A percentile compares a stretch with the other conserved stretches of the same genome.
Evolutionary conservation across 2,329 filamentous ascomycete species (phyloP).

Genomic region (Fusarium palustre): DNA sequence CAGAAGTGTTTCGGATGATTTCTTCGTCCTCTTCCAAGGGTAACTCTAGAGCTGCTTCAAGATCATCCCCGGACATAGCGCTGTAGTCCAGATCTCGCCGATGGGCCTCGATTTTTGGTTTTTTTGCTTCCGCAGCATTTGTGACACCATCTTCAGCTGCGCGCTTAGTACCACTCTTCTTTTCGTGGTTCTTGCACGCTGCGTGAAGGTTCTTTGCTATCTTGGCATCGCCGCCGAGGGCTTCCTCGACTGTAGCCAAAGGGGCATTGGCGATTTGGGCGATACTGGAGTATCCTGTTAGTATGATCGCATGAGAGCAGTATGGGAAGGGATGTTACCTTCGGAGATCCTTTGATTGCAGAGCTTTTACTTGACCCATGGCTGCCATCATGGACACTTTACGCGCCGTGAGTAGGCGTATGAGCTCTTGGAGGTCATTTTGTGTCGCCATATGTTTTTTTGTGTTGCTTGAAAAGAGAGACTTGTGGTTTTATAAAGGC

Average conservation of each 20-base stretch:
- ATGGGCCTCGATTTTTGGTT: conserved; percentile 50
- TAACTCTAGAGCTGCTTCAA: conserved; percentile 72
- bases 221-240: conserved; percentile 60
- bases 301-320: not conserved
- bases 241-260: conserved; percentile 58
- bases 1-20: conserved; percentile 65
- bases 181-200: conserved; percentile 66
- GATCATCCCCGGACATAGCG: conserved; percentile 64
- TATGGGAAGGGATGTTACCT: conserved; percentile 57
- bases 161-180: conserved; percentile 52
- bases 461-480: not conserved
- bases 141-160: conserved; percentile 40
- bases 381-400: conserved; percentile 70
- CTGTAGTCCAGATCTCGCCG: conserved; percentile 54
- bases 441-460: conserved; percentile 64
- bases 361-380: conserved; percentile 67
- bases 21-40: conserved; percentile 69
- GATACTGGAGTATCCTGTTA: conserved; percentile 55
- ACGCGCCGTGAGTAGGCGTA: conserved; percentile 69
- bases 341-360: conserved; percentile 65
- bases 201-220: conserved; percentile 63
- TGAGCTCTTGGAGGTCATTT: conserved; percentile 70
- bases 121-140: conserved; percentile 45
- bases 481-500: too few species aligned
- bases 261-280: conserved; percentile 66